Evolutionary conservation across 306 rosid genomes (phyloP).

Genomic region (Begonia peltatifolia): DNA sequence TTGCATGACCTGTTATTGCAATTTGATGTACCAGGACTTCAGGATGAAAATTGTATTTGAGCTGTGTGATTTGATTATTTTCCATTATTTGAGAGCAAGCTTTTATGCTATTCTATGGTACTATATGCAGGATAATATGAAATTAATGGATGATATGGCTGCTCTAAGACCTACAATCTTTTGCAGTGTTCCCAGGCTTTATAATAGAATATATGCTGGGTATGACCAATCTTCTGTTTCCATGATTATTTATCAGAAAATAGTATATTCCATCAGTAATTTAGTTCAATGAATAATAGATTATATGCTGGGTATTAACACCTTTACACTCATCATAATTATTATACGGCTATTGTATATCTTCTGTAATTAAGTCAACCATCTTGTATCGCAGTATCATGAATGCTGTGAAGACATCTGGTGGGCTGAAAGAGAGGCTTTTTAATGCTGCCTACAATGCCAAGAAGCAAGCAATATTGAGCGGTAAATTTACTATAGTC

Average conservation of each 20-base stretch:
- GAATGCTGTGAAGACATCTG: conserved; percentile 85
- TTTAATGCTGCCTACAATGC: conserved; percentile 94
- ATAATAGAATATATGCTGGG: conserved; percentile 95
- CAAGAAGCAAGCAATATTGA: conserved; percentile 75
- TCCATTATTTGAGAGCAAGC: too few relatives aligned
- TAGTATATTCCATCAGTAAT: conserved; percentile 14
- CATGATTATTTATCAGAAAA: conserved; percentile 8
- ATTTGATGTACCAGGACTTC: too few relatives aligned
- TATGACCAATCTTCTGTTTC: conserved; percentile 17
- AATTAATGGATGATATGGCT: conserved; percentile 82
- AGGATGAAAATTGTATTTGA: too few relatives aligned
- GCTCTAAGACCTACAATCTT: conserved; percentile 83
- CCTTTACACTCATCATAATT: too few relatives aligned
- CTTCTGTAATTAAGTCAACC: not conserved
- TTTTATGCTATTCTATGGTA: conserved; percentile 6
- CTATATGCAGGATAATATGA: conserved; percentile 78
- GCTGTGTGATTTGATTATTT: too few relatives aligned
- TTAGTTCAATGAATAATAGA: not conserved
- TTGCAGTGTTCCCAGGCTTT: conserved; percentile 96
- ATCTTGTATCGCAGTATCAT: conserved; percentile 36
- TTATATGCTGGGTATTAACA: too few relatives aligned
- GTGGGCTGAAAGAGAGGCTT: conserved; percentile 70
- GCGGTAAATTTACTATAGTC: conserved; percentile 25
- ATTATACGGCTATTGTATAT: too few relatives aligned
- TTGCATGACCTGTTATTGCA: too few relatives aligned